Base-by-base conservation (phyloP, 306 rosid genomes). In the Fragaria vesca region DNA sequence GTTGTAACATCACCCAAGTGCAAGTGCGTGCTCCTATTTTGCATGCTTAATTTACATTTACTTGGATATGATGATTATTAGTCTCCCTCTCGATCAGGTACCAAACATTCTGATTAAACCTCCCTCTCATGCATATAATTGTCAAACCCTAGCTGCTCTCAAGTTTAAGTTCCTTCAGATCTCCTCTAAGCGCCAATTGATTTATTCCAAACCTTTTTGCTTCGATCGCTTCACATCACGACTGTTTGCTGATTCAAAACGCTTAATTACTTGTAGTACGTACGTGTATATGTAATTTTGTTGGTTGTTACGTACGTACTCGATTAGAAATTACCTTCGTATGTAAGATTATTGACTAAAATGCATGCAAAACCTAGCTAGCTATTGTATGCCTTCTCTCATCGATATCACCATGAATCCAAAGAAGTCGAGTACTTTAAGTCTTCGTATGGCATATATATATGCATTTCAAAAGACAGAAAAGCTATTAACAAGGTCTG, bases 71-170 rank as follows among this genome's bases (percentile, higher is more conserved):
- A 32, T 32, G 36, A 32, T 32, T 32, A 36, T 7, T 66, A 17
- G 38, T 50, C 2, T 54, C 28, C 50, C 12, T 76, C 76, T 91
- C 11, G 71, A 76, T 91, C 89, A 74, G 80, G 81, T 83, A 94
- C 97, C 98, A 89, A 92, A 88, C 97, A 89, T 90, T 94, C 96
- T 92, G 98, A 94, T 94, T 86, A 88, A 94, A 90, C 84, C 85
- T 94, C 97, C 87, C 91, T 90, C 96, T 94, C 98, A 87, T 46
- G 3, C 84, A 72, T 74, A 72, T 79, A 82, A 74, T 85, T 88
- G 76, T 92, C 89, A 79, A 73, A 61, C 81, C 83, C 80, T 36
- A 13, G 73, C 45, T 38, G 42, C 42, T 55, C 32, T 43, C 28
- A 40, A 75, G 58, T 30, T 24, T 6, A 75, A 79, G 90, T 90